Evolutionary conservation across 1,284 basidiomycete species (phyloP).

Genomic region (Exsudoporus floridanus): DNA sequence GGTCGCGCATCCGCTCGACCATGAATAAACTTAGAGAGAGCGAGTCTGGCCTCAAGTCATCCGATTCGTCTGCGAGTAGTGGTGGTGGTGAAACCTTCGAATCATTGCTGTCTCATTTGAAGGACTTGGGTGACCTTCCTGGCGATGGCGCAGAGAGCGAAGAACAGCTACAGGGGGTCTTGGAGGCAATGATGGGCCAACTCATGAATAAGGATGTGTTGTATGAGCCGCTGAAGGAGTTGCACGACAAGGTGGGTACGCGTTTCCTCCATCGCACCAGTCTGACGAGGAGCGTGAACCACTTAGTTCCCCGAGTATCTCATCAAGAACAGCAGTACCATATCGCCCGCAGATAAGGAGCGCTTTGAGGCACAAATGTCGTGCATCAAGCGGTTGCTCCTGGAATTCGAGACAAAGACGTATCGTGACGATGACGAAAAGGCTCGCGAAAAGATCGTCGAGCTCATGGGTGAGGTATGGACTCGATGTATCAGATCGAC

Average conservation of each 20-base stretch:
- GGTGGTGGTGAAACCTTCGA: conserved; percentile 44
- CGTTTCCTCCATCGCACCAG: not conserved
- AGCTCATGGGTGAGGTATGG: conserved; percentile 76
- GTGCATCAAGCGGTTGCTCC: conserved; percentile 69
- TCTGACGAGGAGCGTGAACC: conserved; percentile 3
- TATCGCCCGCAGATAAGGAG: conserved; percentile 61
- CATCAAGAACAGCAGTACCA: conserved; percentile 45
- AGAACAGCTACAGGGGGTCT: conserved; percentile 44
- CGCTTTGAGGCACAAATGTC: conserved; percentile 71
- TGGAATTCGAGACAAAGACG: conserved; percentile 66
- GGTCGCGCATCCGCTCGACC: conserved; percentile 41
- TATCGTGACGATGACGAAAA: conserved; percentile 65
- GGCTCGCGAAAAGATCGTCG: conserved; percentile 55
- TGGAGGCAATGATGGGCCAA: conserved; percentile 84
- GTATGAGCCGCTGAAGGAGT: conserved; percentile 90
- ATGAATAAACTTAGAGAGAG: conserved; percentile 80
- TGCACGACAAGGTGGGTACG: conserved; percentile 70
- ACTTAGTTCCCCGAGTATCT: conserved; percentile 80
- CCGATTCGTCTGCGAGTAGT: conserved; percentile 8
- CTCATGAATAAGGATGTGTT: conserved; percentile 95
- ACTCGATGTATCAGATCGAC: not conserved
- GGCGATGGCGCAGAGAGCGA: conserved; percentile 36
- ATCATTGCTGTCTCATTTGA: conserved; percentile 48
- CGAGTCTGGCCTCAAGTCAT: conserved; percentile 52
- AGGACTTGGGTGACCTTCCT: conserved; percentile 35